Evolutionary conservation across 257 asterid species (phyloP).

Genomic region (Parsonsia alboflavescens): DNA sequence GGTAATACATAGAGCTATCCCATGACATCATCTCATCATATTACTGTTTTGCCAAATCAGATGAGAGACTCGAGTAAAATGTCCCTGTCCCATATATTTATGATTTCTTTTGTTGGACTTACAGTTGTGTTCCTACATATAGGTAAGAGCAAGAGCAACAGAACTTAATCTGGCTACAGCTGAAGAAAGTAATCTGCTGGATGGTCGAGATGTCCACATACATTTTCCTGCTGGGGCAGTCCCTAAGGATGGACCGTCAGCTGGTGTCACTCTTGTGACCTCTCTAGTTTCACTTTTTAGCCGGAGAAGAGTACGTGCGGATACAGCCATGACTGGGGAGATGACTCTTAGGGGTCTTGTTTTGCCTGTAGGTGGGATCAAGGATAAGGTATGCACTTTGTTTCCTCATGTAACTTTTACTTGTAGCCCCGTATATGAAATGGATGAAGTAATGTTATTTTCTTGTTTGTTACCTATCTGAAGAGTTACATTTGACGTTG

Average conservation of each 20-base stretch:
- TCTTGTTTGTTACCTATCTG: background rate
- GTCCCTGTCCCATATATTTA: background rate
- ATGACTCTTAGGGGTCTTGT: conserved; percentile 92
- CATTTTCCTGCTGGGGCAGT: conserved; percentile 99
- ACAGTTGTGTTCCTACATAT: conserved; percentile 11
- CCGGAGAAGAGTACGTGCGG: conserved; percentile 86
- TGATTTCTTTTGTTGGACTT: conserved; percentile 16
- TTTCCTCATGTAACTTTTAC: background rate
- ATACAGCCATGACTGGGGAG: conserved; percentile 99
- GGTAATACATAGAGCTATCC: background rate
- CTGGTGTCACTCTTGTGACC: conserved; percentile 98
- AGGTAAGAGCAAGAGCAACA: conserved; percentile 93
- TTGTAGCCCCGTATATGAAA: background rate
- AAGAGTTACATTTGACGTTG: background rate
- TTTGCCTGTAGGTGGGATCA: conserved; percentile 98
- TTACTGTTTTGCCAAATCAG: background rate
- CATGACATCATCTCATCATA: background rate
- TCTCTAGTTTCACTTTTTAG: conserved; percentile 95
- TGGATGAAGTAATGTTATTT: background rate
- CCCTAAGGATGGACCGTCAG: conserved; percentile 99
- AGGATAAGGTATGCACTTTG: conserved; percentile 77
- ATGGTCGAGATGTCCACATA: conserved; percentile 88
- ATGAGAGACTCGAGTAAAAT: background rate
- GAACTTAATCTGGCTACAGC: conserved; percentile 71
- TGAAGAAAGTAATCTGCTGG: conserved; percentile 68